phyloP scores from a whole-genome alignment of 2,329 filamentous ascomycete genomes.

The Arthroderma sp. region DNA sequence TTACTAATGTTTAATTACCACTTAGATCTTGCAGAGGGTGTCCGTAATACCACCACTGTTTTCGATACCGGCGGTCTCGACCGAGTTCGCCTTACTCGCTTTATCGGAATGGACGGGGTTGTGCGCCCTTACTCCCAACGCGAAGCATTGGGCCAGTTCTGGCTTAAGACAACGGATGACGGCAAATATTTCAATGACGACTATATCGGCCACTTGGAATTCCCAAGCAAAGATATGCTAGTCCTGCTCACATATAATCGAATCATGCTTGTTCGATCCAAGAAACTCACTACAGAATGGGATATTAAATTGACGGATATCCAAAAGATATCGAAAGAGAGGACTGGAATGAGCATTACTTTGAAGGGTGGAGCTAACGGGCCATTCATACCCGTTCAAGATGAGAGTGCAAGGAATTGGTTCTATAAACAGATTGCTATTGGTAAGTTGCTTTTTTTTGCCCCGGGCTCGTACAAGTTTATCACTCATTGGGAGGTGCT shows the following conservation, averaged over 20 bases:
- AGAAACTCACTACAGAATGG: slow-evolving; percentile 82
- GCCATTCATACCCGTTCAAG: slow-evolving; percentile 86
- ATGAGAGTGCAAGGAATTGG: slow-evolving; percentile 62
- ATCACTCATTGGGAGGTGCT: not conserved
- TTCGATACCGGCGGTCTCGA: slow-evolving; percentile 93
- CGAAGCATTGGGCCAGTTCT: slow-evolving; percentile 92
- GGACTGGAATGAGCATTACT: slow-evolving; percentile 80
- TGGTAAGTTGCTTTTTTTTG: slow-evolving; percentile 25
- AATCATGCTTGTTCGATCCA: slow-evolving; percentile 80
- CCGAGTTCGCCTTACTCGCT: slow-evolving; percentile 81
- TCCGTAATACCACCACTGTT: slow-evolving; percentile 96
- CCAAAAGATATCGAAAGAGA: slow-evolving; percentile 92
- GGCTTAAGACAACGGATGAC: slow-evolving; percentile 96
- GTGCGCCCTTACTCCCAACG: slow-evolving; percentile 89
- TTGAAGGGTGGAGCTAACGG: slow-evolving; percentile 84
- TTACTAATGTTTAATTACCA: not conserved
- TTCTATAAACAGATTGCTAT: slow-evolving; percentile 53
- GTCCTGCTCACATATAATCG: slow-evolving; percentile 78
- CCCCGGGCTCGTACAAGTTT: not conserved
- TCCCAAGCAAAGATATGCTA: slow-evolving; percentile 76
- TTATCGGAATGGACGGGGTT: slow-evolving; percentile 83
- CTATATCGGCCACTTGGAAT: slow-evolving; percentile 91
- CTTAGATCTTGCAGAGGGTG: slow-evolving; percentile 74
- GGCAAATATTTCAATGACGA: slow-evolving; percentile 96
- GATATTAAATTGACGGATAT: slow-evolving; percentile 91